These are phyloP conservation scores for Colletotrichum plurivorum DNA, from an alignment of 2,329 filamentous ascomycete genomes.

Conservation along the genomic window DNA sequence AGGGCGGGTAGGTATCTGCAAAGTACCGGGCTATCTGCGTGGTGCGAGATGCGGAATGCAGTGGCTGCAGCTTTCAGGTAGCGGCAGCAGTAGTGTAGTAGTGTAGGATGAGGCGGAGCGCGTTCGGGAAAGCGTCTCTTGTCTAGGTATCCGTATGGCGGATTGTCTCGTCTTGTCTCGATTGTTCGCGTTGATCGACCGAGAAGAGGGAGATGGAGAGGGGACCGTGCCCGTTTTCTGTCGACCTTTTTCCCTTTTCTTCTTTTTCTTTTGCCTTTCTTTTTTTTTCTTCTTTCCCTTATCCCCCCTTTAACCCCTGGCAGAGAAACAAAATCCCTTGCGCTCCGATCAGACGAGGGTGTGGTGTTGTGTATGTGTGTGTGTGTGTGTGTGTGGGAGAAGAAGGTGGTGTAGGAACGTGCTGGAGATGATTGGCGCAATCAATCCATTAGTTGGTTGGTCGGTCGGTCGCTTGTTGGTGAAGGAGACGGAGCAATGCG, in stretches of 20 bases:
- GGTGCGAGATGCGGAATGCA: background rate
- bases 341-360: constrained; percentile 15
- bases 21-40: background rate
- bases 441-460: constrained; percentile 10
- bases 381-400: background rate
- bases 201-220: constrained; percentile 21
- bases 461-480: constrained; percentile 15
- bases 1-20: constrained; percentile 15
- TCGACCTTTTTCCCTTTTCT: background rate
- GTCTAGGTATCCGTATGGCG: background rate
- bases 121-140: constrained; percentile 21
- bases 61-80: constrained; percentile 21
- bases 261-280: background rate
- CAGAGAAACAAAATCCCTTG: constrained; percentile 14
- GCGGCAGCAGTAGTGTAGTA: background rate
- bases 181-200: constrained; percentile 33
- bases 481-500: background rate
- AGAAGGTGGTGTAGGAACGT: constrained; percentile 5
- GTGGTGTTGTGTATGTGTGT: background rate
- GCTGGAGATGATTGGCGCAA: constrained; percentile 9
- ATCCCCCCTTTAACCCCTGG: background rate
- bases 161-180: constrained; percentile 37
- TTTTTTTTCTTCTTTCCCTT: background rate
- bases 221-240: constrained; percentile 27
- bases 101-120: constrained; percentile 20